Evolutionary conservation across 1,284 basidiomycete species (phyloP), one percentile per base, ranked within the genome.

Genomic region (Gymnopus androsaceus): DNA sequence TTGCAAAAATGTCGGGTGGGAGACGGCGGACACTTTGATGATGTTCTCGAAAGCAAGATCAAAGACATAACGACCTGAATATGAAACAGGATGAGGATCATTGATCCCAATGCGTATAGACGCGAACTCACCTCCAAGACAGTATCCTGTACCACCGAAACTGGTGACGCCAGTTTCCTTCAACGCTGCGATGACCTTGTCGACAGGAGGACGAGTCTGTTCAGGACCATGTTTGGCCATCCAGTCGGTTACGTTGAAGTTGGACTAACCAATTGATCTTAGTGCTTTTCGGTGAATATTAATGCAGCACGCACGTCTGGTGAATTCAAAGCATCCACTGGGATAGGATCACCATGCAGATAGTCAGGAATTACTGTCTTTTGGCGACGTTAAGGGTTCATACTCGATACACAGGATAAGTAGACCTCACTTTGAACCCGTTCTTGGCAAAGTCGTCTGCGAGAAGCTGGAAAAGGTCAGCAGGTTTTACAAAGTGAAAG

Each of bases 1-100:
- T 36, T 84, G 60, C 57, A 93, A 77, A 2, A 85, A 72, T 3
- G 88, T 88, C 1, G 90, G 91, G 69, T 94, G 91, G 1, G 81
- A 67, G 51, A 80, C 74, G 21, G 80, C 82, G 1, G 75, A 78
- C 25, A 76, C 87, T 42, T 80, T 72, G 67, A 84, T 78, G 46
- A 74, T 59, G 52, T 78, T 73, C 9, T 88, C 84, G 60, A 88
- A 82, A 0, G 85, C 84, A 47, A 90, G 78, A 59, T 90, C 81
- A 66, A 89, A 88, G 28, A 76, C 73, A 56, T 84, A 84, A 45
- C 85, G 81, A 17, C 67, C 81, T 77, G 63, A 53, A 61, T 40
- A 21, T 17, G 36, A 41, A 31, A 25, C 25, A n/a, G 49, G 23
- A 9, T 23, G n/a, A n/a, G n/a, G 7, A 7, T 17, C 23, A n/a